Percentiles rank a stretch among this genome's conserved stretches.
These are phyloP conservation scores for Piromyces sp. DNA, from an alignment of 192 early-diverging fungal species.

Conservation along the genomic window DNA sequence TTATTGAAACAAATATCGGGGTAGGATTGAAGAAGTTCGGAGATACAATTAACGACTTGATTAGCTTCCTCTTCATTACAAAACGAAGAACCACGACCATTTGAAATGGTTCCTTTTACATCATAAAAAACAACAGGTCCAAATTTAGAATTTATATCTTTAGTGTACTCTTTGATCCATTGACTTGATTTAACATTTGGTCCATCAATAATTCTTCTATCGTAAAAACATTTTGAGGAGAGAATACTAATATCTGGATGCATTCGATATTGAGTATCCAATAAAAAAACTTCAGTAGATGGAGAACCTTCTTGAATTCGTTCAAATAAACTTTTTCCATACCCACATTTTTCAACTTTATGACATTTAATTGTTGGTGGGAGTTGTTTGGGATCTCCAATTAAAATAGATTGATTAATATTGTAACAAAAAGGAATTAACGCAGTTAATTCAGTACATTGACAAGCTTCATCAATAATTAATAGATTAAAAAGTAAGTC, in stretches of 20 bases:
- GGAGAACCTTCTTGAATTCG: constrained; percentile 52
- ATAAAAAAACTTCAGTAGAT: constrained; percentile 38
- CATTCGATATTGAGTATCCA: constrained; percentile 95
- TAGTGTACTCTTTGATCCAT: constrained; percentile 44
- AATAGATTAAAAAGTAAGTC: constrained; percentile 43
- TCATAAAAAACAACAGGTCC: constrained; percentile 65
- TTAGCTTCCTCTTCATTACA: background rate
- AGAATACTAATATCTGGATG: constrained; percentile 75
- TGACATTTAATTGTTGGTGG: constrained; percentile 74
- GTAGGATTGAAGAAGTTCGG: background rate
- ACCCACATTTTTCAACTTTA: constrained; percentile 39
- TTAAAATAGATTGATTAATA: constrained; percentile 60
- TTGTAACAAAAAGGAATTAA: constrained; percentile 77
- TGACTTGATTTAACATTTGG: constrained; percentile 27
- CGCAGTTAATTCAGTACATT: constrained; percentile 68
- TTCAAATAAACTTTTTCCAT: constrained; percentile 80
- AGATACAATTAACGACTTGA: background rate
- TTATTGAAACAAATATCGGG: constrained; percentile 24
- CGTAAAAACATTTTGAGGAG: constrained; percentile 64
- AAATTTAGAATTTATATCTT: constrained; percentile 9
- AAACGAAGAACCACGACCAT: background rate
- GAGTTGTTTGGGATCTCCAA: constrained; percentile 88
- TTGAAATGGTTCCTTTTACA: constrained; percentile 25
- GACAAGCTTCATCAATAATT: constrained; percentile 93
- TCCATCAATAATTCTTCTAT: constrained; percentile 51